Evolutionary conservation across 2,329 filamentous ascomycete species (phyloP).

Genomic region (Aspergillus sp.): DNA sequence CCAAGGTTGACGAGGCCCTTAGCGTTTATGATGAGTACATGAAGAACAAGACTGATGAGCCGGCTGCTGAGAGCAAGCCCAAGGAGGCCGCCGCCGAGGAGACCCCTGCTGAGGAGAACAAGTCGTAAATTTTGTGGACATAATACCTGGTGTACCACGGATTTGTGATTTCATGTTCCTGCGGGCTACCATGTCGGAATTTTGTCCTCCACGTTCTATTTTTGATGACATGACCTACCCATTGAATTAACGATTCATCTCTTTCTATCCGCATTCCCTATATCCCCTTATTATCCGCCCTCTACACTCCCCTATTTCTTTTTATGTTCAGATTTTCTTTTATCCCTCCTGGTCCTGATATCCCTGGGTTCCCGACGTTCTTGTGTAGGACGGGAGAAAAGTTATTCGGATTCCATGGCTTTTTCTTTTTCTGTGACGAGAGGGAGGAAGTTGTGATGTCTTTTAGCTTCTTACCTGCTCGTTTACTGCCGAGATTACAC

Average conservation of each 20-base stretch:
- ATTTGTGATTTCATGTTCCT: constrained; percentile 12
- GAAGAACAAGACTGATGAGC: constrained; percentile 68
- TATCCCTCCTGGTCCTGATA: constrained; percentile 39
- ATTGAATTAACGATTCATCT: constrained; percentile 27
- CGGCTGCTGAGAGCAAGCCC: constrained; percentile 45
- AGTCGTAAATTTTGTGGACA: constrained; percentile 32
- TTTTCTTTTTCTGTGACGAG: constrained; percentile 20
- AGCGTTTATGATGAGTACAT: constrained; percentile 98
- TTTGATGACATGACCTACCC: constrained; percentile 35
- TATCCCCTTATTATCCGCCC: constrained; percentile 16
- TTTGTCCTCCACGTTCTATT: constrained; percentile 31
- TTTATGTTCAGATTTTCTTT: constrained; percentile 26
- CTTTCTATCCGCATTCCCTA: constrained; percentile 16
- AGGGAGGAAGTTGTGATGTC: constrained; percentile 27
- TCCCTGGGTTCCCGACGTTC: constrained; percentile 44
- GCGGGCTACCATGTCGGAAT: constrained; percentile 26
- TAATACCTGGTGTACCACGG: background rate
- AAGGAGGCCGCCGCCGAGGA: constrained; percentile 41
- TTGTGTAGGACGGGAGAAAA: constrained; percentile 29
- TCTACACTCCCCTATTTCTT: constrained; percentile 21
- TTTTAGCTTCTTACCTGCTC: constrained; percentile 24
- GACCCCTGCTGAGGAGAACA: constrained; percentile 38
- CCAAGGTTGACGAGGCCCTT: constrained; percentile 97
- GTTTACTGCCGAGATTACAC: constrained; percentile 22
- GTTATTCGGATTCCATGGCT: constrained; percentile 24